Evolutionary conservation across 2,329 filamentous ascomycete genomes (phyloP).

Genomic region (Talaromyces pinophilus): DNA sequence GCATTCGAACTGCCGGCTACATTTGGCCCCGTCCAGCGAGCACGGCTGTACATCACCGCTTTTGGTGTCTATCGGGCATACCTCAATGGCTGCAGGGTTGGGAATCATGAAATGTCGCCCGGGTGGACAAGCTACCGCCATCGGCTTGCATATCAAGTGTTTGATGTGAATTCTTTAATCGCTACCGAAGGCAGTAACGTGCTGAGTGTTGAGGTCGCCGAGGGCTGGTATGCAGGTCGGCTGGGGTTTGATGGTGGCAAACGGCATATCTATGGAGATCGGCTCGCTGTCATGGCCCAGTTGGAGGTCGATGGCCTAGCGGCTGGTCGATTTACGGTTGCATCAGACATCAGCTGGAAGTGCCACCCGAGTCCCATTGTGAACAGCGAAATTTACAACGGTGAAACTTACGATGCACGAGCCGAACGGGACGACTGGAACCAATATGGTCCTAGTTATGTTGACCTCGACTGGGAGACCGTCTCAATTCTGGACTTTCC

Average conservation of each 20-base stretch:
- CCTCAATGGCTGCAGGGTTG: constrained; percentile 51
- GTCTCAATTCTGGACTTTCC: neutral
- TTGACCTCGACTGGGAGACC: neutral
- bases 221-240: constrained; percentile 53
- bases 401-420: neutral
- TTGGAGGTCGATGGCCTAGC: neutral
- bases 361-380: neutral
- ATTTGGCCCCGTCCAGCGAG: constrained; percentile 23
- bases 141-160: constrained; percentile 56
- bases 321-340: neutral
- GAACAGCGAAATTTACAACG: neutral
- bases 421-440: neutral
- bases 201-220: constrained; percentile 41
- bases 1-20: neutral
- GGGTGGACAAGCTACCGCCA: constrained; percentile 57
- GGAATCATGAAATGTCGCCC: constrained; percentile 49
- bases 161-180: constrained; percentile 53
- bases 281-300: neutral
- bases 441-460: neutral
- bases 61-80: constrained; percentile 51
- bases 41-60: constrained; percentile 50
- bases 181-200: neutral
- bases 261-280: constrained; percentile 18
- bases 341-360: neutral
- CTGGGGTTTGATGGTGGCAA: constrained; percentile 33